Evolutionary conservation across 2,329 filamentous ascomycete genomes (phyloP).

Genomic region (Aspergillus quadrilineatus): DNA sequence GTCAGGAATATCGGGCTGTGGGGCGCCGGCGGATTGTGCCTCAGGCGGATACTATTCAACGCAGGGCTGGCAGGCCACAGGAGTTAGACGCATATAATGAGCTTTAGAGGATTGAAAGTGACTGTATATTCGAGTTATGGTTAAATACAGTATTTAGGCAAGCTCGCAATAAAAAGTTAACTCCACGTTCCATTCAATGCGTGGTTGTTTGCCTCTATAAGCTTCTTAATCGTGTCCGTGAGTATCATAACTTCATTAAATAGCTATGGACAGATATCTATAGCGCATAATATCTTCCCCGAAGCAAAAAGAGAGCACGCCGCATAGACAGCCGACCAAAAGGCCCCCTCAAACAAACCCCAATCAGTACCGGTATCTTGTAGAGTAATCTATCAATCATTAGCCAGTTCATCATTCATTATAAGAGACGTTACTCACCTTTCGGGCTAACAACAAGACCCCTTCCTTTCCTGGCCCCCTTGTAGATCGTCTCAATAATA

Average conservation of each 20-base stretch:
- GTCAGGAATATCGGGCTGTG: constrained; percentile 20
- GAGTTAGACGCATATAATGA: no score
- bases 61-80: no score
- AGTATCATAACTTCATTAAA: constrained; percentile 16
- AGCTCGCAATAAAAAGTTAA: no score
- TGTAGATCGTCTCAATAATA: constrained; percentile 96
- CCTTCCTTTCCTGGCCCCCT: constrained; percentile 95
- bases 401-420: background rate
- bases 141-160: no score
- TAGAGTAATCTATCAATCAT: constrained; percentile 56
- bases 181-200: background rate
- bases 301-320: background rate
- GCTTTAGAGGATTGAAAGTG: no score
- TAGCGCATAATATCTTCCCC: background rate
- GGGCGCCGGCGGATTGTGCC: constrained; percentile 10
- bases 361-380: constrained; percentile 64
- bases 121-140: no score
- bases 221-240: background rate
- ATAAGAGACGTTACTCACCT: constrained; percentile 48
- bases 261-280: background rate
- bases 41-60: background rate
- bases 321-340: background rate
- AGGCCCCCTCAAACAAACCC: background rate
- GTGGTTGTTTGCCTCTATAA: background rate
- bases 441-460: constrained; percentile 97